A percentile compares a stretch with the other conserved stretches of the same genome.
phyloP scores from a whole-genome alignment of 768 basidiomycete genomes.

The Auricularia heimuer region DNA sequence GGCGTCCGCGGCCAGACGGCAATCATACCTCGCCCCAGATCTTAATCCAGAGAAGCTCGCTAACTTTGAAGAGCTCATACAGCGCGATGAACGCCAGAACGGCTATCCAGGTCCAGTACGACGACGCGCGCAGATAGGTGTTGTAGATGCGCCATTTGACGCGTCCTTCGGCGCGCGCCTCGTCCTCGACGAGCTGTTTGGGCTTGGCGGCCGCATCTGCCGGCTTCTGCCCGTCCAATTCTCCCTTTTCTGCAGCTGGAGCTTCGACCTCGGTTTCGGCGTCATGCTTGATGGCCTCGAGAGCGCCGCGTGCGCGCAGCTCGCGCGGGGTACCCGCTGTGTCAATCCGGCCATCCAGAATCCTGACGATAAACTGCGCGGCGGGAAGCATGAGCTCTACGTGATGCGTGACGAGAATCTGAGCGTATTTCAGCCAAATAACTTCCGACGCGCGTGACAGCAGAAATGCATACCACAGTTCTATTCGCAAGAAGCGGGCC shows the following conservation, averaged over 20 bases:
- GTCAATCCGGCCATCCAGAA: conserved; percentile 27
- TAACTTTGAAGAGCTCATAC: neutral
- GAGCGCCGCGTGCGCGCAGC: conserved; percentile 20
- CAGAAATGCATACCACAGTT: conserved; percentile 14
- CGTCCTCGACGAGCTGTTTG: conserved; percentile 12
- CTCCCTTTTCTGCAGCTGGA: conserved; percentile 8
- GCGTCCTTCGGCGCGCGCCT: conserved; percentile 12
- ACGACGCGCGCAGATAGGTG: conserved; percentile 17
- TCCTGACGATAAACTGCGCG: conserved; percentile 23
- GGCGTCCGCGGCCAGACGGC: neutral
- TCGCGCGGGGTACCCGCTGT: conserved; percentile 23
- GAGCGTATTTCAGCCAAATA: neutral
- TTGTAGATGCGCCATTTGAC: conserved; percentile 16
- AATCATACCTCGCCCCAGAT: conserved; percentile 23
- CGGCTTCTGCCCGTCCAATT: conserved; percentile 11
- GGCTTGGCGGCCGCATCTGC: neutral
- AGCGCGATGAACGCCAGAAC: neutral
- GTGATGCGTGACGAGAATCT: conserved; percentile 27
- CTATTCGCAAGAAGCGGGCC: conserved; percentile 17
- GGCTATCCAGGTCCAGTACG: conserved; percentile 12
- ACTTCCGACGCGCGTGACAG: too few relatives aligned
- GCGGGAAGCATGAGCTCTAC: conserved; percentile 28
- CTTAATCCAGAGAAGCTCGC: conserved; percentile 20
- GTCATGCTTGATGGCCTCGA: conserved; percentile 22
- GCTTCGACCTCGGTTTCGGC: conserved; percentile 9